phyloP scores from a whole-genome alignment of 208 protist species.

The Acanthamoeba triangularis region DNA sequence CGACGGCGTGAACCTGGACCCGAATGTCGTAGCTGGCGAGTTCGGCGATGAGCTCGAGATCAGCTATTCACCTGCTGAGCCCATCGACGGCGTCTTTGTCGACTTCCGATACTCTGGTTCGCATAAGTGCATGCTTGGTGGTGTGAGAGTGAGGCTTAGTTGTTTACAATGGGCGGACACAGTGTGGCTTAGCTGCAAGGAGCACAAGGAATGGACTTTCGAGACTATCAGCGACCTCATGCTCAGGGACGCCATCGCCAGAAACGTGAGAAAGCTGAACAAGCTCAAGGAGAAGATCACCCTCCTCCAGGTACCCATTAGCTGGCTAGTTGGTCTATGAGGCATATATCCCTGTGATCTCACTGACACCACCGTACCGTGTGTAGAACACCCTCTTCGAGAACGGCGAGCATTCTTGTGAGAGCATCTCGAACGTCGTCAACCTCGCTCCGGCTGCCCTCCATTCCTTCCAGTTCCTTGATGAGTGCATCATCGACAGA shows the following conservation, averaged over 20 bases:
- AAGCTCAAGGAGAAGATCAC: conserved; percentile 26
- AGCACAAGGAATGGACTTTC: neutral
- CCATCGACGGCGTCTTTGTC: neutral
- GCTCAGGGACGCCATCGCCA: conserved; percentile 49
- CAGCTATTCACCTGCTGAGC: neutral
- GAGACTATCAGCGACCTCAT: conserved; percentile 59
- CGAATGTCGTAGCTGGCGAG: neutral
- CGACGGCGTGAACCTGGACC: too few relatives aligned
- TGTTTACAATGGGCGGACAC: neutral
- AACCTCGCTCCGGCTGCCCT: conserved; percentile 60
- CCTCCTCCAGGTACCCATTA: conserved; percentile 8
- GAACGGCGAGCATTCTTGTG: neutral
- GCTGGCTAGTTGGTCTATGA: too few relatives aligned
- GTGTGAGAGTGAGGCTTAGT: neutral
- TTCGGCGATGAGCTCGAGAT: conserved; percentile 67
- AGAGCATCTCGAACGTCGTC: neutral
- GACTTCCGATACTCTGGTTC: conserved; percentile 39
- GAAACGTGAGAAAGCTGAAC: conserved; percentile 15
- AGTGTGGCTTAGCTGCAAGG: conserved; percentile 67
- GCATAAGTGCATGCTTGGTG: neutral
- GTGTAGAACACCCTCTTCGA: neutral
- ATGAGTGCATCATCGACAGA: conserved; percentile 46
- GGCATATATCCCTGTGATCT: too few relatives aligned
- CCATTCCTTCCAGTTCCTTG: conserved; percentile 64
- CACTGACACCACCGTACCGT: neutral